These are phyloP conservation scores for Metschnikowia gelsemii DNA, from an alignment of 805 yeast genomes.

Conservation along the genomic window DNA sequence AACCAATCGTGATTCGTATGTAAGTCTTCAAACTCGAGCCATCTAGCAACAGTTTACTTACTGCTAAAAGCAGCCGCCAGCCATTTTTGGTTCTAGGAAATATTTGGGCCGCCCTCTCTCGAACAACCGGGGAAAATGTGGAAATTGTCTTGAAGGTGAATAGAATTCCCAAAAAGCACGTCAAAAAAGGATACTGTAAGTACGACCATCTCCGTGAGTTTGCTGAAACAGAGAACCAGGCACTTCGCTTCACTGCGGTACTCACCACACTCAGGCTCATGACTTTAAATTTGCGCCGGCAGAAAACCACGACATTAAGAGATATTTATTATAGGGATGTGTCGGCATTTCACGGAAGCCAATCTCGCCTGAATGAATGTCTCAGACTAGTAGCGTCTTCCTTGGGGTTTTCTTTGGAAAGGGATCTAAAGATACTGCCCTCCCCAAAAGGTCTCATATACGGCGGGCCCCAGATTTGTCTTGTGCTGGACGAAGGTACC, in stretches of 20 bases:
- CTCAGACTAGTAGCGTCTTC: slow-evolving; percentile 9
- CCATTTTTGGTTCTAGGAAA: slow-evolving; percentile 2
- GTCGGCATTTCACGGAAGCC: slow-evolving; percentile 17
- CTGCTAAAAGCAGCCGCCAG: slow-evolving; percentile 1
- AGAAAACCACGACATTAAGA: slow-evolving; percentile 15
- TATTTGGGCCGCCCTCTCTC: neutral
- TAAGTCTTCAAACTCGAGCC: neutral
- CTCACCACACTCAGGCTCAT: slow-evolving; percentile 12
- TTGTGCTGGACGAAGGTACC: slow-evolving; percentile 4
- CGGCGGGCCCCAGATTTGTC: slow-evolving; percentile 12
- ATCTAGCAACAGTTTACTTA: neutral
- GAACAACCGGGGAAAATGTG: neutral
- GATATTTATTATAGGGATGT: slow-evolving; percentile 21
- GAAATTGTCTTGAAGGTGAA: slow-evolving; percentile 2
- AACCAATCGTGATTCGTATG: neutral
- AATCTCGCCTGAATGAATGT: slow-evolving; percentile 13
- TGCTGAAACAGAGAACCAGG: slow-evolving; percentile 12
- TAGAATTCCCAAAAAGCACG: neutral
- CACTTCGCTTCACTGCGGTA: slow-evolving; percentile 12
- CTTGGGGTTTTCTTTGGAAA: slow-evolving; percentile 5
- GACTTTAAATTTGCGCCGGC: slow-evolving; percentile 8
- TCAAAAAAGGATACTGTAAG: neutral
- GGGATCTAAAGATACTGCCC: slow-evolving; percentile 12
- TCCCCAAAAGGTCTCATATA: slow-evolving; percentile 20
- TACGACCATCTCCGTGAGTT: slow-evolving; percentile 10